phyloP scores from a whole-genome alignment of 139 green algal species.

The Chlamydomonas eustigma region DNA sequence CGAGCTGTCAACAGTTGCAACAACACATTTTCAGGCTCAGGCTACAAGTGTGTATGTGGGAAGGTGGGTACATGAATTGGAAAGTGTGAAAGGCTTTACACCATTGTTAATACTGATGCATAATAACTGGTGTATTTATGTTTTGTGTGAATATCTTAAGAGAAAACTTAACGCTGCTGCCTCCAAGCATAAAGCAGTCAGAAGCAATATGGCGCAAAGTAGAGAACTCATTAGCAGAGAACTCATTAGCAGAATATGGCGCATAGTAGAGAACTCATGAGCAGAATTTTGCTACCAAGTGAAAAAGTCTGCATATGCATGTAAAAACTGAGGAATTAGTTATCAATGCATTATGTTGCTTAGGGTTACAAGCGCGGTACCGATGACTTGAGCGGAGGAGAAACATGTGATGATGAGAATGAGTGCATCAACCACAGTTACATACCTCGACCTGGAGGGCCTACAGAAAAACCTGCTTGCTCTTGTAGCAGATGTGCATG shows the following conservation, averaged over 20 bases:
- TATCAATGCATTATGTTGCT: neutral
- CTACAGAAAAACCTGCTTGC: constrained; percentile 46
- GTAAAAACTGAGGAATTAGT: too few species aligned
- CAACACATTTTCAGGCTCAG: constrained; percentile 74
- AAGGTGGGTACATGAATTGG: neutral
- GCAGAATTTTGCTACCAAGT: too few species aligned
- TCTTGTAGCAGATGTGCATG: constrained; percentile 72
- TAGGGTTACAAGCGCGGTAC: constrained; percentile 26
- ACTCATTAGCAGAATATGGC: too few species aligned
- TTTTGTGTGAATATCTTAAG: constrained; percentile 1
- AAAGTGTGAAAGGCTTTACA: neutral
- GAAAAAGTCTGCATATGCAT: too few species aligned
- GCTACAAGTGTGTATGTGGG: constrained; percentile 72
- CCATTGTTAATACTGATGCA: neutral
- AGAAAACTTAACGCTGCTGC: too few species aligned
- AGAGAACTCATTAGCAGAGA: too few species aligned
- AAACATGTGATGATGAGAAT: constrained; percentile 74
- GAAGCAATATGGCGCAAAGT: too few species aligned
- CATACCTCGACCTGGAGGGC: constrained; percentile 36
- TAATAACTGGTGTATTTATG: neutral
- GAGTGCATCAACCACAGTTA: constrained; percentile 41
- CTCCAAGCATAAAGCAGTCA: too few species aligned
- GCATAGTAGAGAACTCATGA: too few species aligned
- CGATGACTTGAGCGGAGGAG: constrained; percentile 24
- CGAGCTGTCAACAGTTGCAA: constrained; percentile 48